Evolutionary conservation across 192 early-diverging fungal genomes (phyloP).

Genomic region (Cetraspora pellucida): DNA sequence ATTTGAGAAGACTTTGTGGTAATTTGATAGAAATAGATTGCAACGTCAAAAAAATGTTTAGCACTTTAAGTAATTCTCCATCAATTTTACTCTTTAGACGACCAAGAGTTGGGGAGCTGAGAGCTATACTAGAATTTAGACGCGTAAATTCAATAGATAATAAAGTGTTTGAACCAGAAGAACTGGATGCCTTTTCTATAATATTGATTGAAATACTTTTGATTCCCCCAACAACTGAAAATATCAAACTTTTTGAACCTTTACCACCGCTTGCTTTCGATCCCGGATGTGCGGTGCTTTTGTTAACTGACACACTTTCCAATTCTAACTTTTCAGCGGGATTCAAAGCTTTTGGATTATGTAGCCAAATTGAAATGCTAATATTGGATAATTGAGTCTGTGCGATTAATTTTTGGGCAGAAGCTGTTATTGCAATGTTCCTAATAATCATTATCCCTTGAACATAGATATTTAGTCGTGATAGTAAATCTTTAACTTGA

Average conservation of each 20-base stretch:
- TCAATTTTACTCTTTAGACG: constrained; percentile 43
- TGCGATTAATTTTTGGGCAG: constrained; percentile 49
- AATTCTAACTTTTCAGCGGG: constrained; percentile 36
- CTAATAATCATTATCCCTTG: constrained; percentile 50
- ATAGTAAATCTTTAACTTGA: constrained; percentile 34
- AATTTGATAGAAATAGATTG: constrained; percentile 49
- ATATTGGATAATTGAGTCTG: constrained; percentile 46
- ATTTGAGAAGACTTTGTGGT: constrained; percentile 68
- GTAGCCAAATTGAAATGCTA: constrained; percentile 47
- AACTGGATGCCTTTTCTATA: constrained; percentile 34
- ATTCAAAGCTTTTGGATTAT: constrained; percentile 45
- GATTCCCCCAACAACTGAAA: constrained; percentile 45
- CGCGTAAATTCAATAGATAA: constrained; percentile 48
- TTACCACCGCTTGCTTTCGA: constrained; percentile 34
- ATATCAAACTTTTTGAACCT: constrained; percentile 41
- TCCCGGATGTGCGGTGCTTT: constrained; percentile 41
- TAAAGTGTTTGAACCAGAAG: constrained; percentile 37
- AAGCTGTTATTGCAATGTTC: constrained; percentile 46
- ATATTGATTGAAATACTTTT: constrained; percentile 43
- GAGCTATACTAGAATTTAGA: constrained; percentile 47
- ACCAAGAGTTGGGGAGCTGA: constrained; percentile 43
- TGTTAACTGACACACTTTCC: constrained; percentile 41
- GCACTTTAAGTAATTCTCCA: constrained; percentile 40
- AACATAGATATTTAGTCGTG: constrained; percentile 50
- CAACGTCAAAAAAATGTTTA: constrained; percentile 54